Evolutionary conservation across 768 basidiomycete species (phyloP).

Genomic region (Rhizopogon salebrosus): DNA sequence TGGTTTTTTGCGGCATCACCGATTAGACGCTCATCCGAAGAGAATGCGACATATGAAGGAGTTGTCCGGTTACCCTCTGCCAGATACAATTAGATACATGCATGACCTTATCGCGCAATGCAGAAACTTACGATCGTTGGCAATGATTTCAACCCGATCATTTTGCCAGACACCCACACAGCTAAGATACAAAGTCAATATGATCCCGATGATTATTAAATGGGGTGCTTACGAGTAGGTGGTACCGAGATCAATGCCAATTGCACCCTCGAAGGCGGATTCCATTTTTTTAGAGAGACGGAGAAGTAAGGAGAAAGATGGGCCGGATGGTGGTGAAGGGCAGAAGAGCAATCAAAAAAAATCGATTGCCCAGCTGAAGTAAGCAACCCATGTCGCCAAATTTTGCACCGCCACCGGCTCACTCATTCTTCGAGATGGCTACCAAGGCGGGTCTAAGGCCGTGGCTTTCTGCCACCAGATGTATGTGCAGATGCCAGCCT

Average conservation of each 20-base stretch:
- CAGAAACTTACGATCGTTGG: constrained; percentile 76
- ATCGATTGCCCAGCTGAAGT: constrained; percentile 47
- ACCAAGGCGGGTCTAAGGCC: constrained; percentile 16
- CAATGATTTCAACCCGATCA: constrained; percentile 99
- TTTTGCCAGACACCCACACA: constrained; percentile 99
- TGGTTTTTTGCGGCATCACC: constrained; percentile 99
- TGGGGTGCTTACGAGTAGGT: constrained; percentile 78
- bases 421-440: constrained; percentile 18
- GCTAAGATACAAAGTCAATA: constrained; percentile 35
- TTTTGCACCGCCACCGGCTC: constrained; percentile 27
- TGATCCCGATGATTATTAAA: constrained; percentile 11
- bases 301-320: constrained; percentile 24
- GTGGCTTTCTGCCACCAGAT: constrained; percentile 17
- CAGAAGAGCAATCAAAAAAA: constrained; percentile 32
- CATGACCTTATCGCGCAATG: background rate
- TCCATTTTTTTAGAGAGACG: constrained; percentile 62
- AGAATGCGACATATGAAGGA: constrained; percentile 99
- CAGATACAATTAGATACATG: constrained; percentile 1
- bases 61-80: constrained; percentile 98
- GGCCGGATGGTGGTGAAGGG: constrained; percentile 31
- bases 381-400: constrained; percentile 31
- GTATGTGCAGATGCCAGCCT: constrained; percentile 12
- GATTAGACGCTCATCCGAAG: constrained; percentile 91
- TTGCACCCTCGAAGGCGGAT: constrained; percentile 91
- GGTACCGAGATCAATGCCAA: constrained; percentile 96